phyloP scores from a whole-genome alignment of 208 protist genomes.

The Leishmania guyanensis region DNA sequence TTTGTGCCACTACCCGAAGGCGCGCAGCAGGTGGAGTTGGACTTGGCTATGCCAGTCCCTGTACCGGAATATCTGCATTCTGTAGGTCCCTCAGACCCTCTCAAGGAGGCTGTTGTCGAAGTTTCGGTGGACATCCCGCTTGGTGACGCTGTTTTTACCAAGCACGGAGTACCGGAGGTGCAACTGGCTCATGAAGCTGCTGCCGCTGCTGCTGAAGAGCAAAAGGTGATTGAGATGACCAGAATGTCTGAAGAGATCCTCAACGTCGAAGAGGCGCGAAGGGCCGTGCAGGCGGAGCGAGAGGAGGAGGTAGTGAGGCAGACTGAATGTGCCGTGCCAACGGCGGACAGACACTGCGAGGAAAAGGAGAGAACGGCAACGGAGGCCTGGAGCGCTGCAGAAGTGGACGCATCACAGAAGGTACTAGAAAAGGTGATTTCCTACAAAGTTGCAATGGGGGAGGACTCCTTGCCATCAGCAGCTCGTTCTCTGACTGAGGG shows the following conservation, averaged over 20 bases:
- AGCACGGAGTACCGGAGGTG: neutral
- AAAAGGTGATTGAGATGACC: neutral
- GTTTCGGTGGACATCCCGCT: neutral
- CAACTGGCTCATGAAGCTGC: neutral
- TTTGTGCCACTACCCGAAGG: neutral
- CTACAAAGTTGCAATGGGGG: neutral
- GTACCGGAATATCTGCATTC: neutral
- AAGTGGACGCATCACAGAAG: neutral
- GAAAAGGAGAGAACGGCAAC: neutral
- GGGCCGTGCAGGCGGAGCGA: neutral
- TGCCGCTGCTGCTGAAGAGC: neutral
- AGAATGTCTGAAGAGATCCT: neutral
- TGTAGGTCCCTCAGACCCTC: neutral
- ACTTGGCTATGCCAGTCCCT: neutral
- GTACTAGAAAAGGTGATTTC: neutral
- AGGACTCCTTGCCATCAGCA: no score
- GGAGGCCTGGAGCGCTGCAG: neutral
- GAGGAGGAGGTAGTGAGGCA: conserved; percentile 2
- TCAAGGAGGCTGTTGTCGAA: neutral
- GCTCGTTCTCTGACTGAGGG: neutral
- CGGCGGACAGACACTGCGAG: neutral
- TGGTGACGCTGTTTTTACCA: neutral
- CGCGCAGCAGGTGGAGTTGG: neutral
- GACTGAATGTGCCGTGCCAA: neutral
- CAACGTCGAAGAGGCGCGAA: neutral